Percentiles rank a stretch among this genome's conserved stretches.
Conservation (phyloP, 208 protist genomes). For the Lotmaria passim region DNA sequence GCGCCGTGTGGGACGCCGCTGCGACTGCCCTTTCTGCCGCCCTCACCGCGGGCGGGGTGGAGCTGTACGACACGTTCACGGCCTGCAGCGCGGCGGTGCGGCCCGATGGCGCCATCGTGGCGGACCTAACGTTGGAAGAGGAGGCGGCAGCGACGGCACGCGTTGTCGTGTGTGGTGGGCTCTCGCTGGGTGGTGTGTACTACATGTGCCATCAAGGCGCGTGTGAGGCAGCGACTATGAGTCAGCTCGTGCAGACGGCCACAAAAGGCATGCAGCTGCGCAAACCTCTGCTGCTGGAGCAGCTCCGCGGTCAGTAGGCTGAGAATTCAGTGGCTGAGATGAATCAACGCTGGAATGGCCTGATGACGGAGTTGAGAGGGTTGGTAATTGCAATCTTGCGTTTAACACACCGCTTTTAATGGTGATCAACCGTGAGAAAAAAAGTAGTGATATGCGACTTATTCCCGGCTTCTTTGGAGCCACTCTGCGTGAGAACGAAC, state of each 20-base stretch:
- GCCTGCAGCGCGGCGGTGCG: slow-evolving; percentile 70
- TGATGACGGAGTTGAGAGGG: neutral
- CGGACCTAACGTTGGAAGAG: slow-evolving; percentile 60
- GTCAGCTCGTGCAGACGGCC: slow-evolving; percentile 56
- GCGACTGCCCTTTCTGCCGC: slow-evolving; percentile 65
- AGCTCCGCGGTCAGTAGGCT: slow-evolving; percentile 38
- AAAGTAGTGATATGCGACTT: too few relatives aligned
- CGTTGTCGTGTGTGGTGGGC: slow-evolving; percentile 52
- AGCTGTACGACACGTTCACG: slow-evolving; percentile 74
- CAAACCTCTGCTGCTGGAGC: slow-evolving; percentile 45
- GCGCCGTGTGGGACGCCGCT: slow-evolving; percentile 76
- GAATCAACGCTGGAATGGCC: too few relatives aligned
- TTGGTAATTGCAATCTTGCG: neutral
- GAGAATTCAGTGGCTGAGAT: neutral
- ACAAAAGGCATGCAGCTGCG: slow-evolving; percentile 49
- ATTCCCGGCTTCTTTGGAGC: too few relatives aligned
- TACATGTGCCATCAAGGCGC: slow-evolving; percentile 64
- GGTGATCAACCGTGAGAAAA: too few relatives aligned
- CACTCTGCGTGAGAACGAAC: too few relatives aligned
- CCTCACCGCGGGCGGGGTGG: slow-evolving; percentile 65
- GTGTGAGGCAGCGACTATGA: slow-evolving; percentile 67
- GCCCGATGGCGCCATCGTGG: slow-evolving; percentile 56
- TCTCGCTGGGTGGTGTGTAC: slow-evolving; percentile 56
- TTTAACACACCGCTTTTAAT: too few relatives aligned
- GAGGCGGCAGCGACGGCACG: slow-evolving; percentile 41